Conservation (phyloP, 2,329 filamentous ascomycete species). For the Clarireedia monteithiana region DNA sequence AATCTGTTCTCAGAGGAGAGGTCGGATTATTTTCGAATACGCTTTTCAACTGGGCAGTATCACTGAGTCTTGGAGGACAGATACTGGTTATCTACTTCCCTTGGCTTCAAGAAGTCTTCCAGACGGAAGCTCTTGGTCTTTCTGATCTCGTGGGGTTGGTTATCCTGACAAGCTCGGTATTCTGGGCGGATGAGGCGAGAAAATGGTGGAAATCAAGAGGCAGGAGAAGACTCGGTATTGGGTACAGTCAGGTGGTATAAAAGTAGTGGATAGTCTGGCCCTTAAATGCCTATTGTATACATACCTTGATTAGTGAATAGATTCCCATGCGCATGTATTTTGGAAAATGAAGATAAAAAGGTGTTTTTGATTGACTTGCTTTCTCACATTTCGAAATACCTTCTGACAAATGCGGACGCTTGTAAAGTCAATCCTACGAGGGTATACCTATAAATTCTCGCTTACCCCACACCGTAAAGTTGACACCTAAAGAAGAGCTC, state of each 20-base stretch:
- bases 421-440: not conserved
- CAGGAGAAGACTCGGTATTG: conserved; percentile 45
- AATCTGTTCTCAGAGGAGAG: conserved; percentile 82
- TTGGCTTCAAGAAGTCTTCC: conserved; percentile 87
- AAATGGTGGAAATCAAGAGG: conserved; percentile 64
- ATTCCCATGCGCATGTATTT: conserved; percentile 7
- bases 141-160: conserved; percentile 68
- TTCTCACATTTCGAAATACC: not conserved
- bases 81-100: conserved; percentile 90
- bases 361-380: not conserved
- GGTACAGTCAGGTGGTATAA: conserved; percentile 60
- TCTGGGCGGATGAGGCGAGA: conserved; percentile 87
- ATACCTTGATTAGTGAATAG: conserved; percentile 10
- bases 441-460: conserved; percentile 13
- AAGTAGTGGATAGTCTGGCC: not conserved
- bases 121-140: conserved; percentile 77
- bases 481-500: conserved; percentile 11
- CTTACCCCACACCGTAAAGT: conserved; percentile 15
- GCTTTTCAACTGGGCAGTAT: conserved; percentile 94
- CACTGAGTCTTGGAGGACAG: conserved; percentile 77
- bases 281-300: conserved; percentile 9
- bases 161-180: conserved; percentile 76
- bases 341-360: conserved; percentile 1
- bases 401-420: too few relatives aligned
- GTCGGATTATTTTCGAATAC: conserved; percentile 76